A percentile compares a stretch with the other conserved stretches of the same genome.
These are phyloP conservation scores for Globisporangium splendens DNA, from an alignment of 352 stramenopile species.

Conservation along the genomic window DNA sequence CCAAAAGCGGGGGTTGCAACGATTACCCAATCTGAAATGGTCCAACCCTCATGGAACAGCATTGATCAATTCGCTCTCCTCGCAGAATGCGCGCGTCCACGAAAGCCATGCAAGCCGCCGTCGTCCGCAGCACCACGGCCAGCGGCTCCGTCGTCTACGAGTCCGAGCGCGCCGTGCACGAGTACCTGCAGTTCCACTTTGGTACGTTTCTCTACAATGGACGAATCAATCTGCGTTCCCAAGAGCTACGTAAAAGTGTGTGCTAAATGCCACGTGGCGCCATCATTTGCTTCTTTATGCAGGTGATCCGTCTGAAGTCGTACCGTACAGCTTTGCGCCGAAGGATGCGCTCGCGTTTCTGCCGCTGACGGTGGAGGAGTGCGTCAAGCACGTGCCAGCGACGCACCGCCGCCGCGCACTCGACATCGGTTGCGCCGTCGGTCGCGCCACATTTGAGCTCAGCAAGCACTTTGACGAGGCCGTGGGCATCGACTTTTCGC, in stretches of 20 bases:
- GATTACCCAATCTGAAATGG: too few species aligned
- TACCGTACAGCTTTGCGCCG: conserved; percentile 70
- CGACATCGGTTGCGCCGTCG: conserved; percentile 94
- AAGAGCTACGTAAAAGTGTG: too few species aligned
- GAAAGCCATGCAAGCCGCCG: conserved; percentile 12
- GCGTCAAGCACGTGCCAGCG: conserved; percentile 48
- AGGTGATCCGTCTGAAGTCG: conserved; percentile 64
- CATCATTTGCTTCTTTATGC: too few species aligned
- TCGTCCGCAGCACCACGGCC: conserved; percentile 80
- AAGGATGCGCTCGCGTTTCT: conserved; percentile 86
- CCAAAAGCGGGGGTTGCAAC: too few species aligned
- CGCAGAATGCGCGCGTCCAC: conserved; percentile 16
- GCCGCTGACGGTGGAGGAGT: conserved; percentile 74
- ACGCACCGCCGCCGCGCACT: conserved; percentile 75
- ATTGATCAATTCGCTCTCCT: too few species aligned
- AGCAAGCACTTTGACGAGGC: conserved; percentile 90
- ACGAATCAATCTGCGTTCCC: background rate
- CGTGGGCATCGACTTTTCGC: conserved; percentile 91
- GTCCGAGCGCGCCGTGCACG: conserved; percentile 79
- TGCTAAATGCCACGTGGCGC: too few species aligned
- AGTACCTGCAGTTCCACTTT: conserved; percentile 92
- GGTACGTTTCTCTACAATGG: conserved; percentile 26
- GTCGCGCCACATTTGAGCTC: conserved; percentile 92
- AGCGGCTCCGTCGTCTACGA: conserved; percentile 88
- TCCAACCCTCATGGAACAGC: too few species aligned